These are phyloP conservation scores for Hymenoscyphus salicellus DNA, from an alignment of 2,329 filamentous ascomycete species.

Conservation along the genomic window DNA sequence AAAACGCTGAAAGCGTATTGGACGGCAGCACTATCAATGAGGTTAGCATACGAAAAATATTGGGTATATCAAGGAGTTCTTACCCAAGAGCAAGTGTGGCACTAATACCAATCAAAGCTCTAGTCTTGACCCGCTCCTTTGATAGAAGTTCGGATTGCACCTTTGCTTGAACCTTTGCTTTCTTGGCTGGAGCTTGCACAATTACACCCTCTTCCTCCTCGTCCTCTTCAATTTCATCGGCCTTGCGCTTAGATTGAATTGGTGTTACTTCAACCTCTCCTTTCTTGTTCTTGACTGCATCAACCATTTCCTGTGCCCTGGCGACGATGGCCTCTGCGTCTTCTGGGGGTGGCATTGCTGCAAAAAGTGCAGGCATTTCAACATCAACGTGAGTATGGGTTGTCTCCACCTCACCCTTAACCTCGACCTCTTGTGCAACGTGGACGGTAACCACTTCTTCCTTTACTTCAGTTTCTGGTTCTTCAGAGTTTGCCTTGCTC, in stretches of 20 bases:
- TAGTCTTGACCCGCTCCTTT: constrained; percentile 81
- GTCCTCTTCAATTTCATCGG: constrained; percentile 61
- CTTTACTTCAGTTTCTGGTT: constrained; percentile 28
- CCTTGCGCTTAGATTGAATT: constrained; percentile 67
- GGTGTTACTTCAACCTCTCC: constrained; percentile 11
- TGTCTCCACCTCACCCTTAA: constrained; percentile 58
- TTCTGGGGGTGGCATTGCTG: constrained; percentile 69
- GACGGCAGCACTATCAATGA: constrained; percentile 32
- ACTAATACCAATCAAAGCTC: constrained; percentile 80
- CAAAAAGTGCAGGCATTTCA: constrained; percentile 66
- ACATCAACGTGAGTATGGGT: constrained; percentile 72
- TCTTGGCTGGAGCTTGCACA: constrained; percentile 62
- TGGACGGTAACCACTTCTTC: constrained; percentile 67
- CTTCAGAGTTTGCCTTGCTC: constrained; percentile 22
- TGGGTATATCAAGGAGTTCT: constrained; percentile 42
- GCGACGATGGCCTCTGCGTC: constrained; percentile 81
- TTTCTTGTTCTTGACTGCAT: constrained; percentile 50
- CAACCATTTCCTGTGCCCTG: constrained; percentile 84
- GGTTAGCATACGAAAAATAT: constrained; percentile 17
- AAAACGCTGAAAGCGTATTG: constrained; percentile 36
- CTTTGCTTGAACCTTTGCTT: constrained; percentile 74
- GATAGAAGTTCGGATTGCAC: constrained; percentile 68
- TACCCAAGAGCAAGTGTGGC: constrained; percentile 89
- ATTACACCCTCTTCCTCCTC: constrained; percentile 47
- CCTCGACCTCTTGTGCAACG: constrained; percentile 61